These are phyloP conservation scores for Tylopilus vinaceipallidus DNA, from an alignment of 768 basidiomycete species.

Conservation along the genomic window DNA sequence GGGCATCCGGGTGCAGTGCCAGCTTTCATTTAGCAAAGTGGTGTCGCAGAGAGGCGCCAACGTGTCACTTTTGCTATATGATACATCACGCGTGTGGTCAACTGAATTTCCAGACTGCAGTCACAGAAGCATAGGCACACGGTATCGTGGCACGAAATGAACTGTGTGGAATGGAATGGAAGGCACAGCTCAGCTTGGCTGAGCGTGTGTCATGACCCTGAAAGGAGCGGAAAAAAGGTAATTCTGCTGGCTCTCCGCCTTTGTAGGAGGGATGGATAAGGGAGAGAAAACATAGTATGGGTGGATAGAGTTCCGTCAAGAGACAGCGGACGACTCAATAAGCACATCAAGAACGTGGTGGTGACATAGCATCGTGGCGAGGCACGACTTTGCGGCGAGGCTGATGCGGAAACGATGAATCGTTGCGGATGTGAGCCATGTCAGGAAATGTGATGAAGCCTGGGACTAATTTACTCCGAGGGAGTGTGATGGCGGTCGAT, in stretches of 20 bases:
- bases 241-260: too few species aligned
- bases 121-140: conserved; percentile 6
- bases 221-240: too few species aligned
- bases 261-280: too few species aligned
- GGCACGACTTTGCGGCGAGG: conserved; percentile 2
- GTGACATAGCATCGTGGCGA: neutral
- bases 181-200: neutral
- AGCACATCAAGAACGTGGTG: neutral
- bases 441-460: neutral
- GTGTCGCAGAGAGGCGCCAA: too few species aligned
- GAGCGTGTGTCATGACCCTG: too few species aligned
- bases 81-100: conserved; percentile 10
- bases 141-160: conserved; percentile 2
- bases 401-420: neutral
- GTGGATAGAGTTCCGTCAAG: neutral
- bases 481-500: neutral
- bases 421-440: too few species aligned
- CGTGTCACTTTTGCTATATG: too few species aligned
- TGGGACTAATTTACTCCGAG: conserved; percentile 1
- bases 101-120: too few species aligned
- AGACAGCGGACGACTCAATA: neutral
- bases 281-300: too few species aligned
- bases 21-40: too few species aligned
- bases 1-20: too few species aligned
- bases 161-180: conserved; percentile 12